Evolutionary conservation across 2,329 filamentous ascomycete genomes (phyloP).

Genomic region (Hypoxylon sp.): DNA sequence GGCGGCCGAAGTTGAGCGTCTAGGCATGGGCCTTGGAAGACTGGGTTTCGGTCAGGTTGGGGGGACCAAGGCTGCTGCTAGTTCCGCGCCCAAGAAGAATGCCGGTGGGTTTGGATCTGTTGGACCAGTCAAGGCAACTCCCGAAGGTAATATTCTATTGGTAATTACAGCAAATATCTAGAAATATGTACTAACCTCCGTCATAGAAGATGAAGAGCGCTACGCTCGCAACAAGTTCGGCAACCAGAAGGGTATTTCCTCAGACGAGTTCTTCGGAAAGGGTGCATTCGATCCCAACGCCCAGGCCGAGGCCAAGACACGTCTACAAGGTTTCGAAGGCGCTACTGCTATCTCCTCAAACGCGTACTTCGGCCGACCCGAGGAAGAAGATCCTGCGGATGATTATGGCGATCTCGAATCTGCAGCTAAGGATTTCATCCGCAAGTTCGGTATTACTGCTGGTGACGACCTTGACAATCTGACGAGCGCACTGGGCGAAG

Average conservation of each 20-base stretch:
- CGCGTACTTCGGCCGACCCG: constrained; percentile 94
- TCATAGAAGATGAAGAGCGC: constrained; percentile 79
- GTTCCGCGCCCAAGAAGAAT: constrained; percentile 76
- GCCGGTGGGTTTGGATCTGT: constrained; percentile 90
- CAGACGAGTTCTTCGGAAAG: constrained; percentile 98
- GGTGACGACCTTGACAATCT: constrained; percentile 96
- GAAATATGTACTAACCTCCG: constrained; percentile 46
- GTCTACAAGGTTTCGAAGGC: constrained; percentile 93
- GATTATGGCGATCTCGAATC: constrained; percentile 92
- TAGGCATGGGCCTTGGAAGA: constrained; percentile 89
- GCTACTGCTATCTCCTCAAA: constrained; percentile 94
- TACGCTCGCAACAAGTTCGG: constrained; percentile 93
- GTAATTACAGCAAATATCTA: neutral
- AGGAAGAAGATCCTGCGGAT: constrained; percentile 79
- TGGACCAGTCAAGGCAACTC: constrained; percentile 77
- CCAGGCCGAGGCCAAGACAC: constrained; percentile 86
- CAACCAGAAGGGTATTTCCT: constrained; percentile 93
- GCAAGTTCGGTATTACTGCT: constrained; percentile 94
- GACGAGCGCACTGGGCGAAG: constrained; percentile 85
- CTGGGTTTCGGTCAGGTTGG: constrained; percentile 91
- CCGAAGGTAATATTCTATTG: constrained; percentile 70
- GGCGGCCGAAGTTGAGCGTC: constrained; percentile 84
- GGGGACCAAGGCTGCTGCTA: constrained; percentile 70
- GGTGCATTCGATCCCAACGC: constrained; percentile 84
- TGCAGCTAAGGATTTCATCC: constrained; percentile 96